Base-by-base conservation (phyloP, 2,329 filamentous ascomycete genomes). In the Cryoendolithus antarcticus region DNA sequence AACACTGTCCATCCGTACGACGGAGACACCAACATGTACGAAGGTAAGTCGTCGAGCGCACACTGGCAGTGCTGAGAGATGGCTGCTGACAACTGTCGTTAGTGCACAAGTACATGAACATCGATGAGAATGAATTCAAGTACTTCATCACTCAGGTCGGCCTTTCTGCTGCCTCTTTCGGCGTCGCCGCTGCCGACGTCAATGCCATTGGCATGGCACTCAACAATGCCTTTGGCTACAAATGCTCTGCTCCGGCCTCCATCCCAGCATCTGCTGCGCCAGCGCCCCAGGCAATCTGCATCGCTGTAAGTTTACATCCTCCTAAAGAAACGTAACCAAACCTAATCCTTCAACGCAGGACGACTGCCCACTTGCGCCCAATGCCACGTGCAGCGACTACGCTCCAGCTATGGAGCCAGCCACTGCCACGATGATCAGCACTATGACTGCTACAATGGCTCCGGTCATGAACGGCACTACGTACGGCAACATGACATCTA, bases 91-190 rank as follows among this genome's bases (percentile, higher is more conserved):
- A 21, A 4, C 19, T 21, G 19, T 21, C 19, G 19, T 4, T 21
- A 21, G 21, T 34, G 32, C n/a, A 34, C 4, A 10, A 15, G n/a
- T 34, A 34, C 13, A 34, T 21, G 13, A 34, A 34, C 19, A 21
- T 78, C 34, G 59, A 67, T 50, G 51, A 59, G 21, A 54, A 59
- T 39, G 64, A 78, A 52, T 55, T 75, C 30, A 66, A 63, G 24
- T 78, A 76, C 61, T 79, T 79, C 61, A 71, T 77, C 52, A 46
- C 62, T 32, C 73, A 78, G 56, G 70, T 79, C 40, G 72, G 64
- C 21, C 55, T 74, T 9, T 63, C 74, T 4, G 74, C 70, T 5
- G 59, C 65, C 30, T 75, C 72, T 1, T 75, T 78, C 47, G 75
- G 75, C 31, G 72, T 78, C 32, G 61, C 69, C n/a, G 48, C 64